Conservation (phyloP, 2,329 filamentous ascomycete genomes). For the Colletotrichum musicola region DNA sequence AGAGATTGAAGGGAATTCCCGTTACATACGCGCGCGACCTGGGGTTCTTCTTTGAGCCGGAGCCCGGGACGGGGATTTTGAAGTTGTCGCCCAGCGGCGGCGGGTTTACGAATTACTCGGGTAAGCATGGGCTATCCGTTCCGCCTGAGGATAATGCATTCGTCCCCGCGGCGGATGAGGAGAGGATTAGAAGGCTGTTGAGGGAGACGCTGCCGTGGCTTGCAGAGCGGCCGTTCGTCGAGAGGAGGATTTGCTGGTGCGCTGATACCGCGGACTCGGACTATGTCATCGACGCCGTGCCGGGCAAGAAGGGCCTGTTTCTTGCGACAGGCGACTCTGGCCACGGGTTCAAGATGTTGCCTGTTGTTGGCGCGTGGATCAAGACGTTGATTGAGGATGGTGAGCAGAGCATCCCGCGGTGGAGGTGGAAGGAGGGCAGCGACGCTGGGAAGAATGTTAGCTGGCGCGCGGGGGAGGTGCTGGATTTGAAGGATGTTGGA, state of each 20-base stretch:
- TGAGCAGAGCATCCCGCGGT: conserved; percentile 57
- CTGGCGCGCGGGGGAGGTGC: conserved; percentile 48
- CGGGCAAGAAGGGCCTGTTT: conserved; percentile 61
- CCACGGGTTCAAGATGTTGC: conserved; percentile 74
- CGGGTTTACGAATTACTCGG: conserved; percentile 63
- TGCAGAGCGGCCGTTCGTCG: conserved; percentile 66
- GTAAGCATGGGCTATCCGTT: conserved; percentile 53
- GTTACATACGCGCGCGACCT: conserved; percentile 72
- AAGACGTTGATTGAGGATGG: conserved; percentile 58
- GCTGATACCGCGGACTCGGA: conserved; percentile 72
- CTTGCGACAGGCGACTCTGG: conserved; percentile 70
- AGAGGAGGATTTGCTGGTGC: conserved; percentile 71
- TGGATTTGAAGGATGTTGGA: conserved; percentile 42
- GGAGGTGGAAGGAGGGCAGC: conserved; percentile 62
- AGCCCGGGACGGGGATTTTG: conserved; percentile 66
- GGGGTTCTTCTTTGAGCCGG: conserved; percentile 75
- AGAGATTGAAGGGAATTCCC: conserved; percentile 67
- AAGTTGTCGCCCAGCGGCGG: conserved; percentile 72
- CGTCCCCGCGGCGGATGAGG: conserved; percentile 65
- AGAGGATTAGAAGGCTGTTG: conserved; percentile 62
- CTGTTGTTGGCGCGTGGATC: conserved; percentile 66
- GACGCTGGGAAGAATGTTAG: conserved; percentile 47
- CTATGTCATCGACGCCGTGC: conserved; percentile 71
- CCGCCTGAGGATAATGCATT: conserved; percentile 57
- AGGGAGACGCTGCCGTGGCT: conserved; percentile 64